Conservation (phyloP, 331 rosid genomes). For the Phaseolus coccineus region DNA sequence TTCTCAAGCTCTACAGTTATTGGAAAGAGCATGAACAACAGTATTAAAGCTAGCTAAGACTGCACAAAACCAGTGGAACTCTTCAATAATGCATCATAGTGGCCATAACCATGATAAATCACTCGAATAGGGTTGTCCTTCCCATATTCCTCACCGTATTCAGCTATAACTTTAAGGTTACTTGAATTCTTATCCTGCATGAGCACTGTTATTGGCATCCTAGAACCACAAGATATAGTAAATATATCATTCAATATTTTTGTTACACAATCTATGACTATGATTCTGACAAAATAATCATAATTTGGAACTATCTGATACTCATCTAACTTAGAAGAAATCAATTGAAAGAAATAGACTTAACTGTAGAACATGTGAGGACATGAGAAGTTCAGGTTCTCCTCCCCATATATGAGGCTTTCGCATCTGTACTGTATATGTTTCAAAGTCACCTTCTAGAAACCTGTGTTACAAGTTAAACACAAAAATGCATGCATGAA, state of each 20-base stretch:
- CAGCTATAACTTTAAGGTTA: constrained; percentile 68
- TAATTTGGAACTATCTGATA: neutral
- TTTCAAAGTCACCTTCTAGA: constrained; percentile 84
- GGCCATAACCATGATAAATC: constrained; percentile 78
- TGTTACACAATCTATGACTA: neutral
- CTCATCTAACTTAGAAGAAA: neutral
- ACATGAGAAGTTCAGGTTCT: constrained; percentile 95
- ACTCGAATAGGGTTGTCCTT: constrained; percentile 72
- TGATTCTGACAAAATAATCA: neutral
- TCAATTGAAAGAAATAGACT: constrained; percentile 21
- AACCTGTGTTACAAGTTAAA: constrained; percentile 57
- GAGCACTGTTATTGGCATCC: constrained; percentile 87
- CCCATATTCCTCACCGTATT: constrained; percentile 83
- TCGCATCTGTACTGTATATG: constrained; percentile 73
- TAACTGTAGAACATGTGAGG: constrained; percentile 83
- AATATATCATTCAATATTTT: constrained; percentile 5
- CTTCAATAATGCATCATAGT: constrained; percentile 70
- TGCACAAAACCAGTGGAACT: neutral
- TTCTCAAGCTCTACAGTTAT: too few relatives aligned
- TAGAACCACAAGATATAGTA: constrained; percentile 43
- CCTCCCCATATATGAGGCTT: constrained; percentile 92
- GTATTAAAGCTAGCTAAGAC: too few relatives aligned
- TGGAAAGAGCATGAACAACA: too few relatives aligned
- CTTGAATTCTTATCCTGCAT: constrained; percentile 63
- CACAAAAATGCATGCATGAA: neutral